Conservation (phyloP, 1,139 yeast species). For the Wickerhamiella infanticola region DNA sequence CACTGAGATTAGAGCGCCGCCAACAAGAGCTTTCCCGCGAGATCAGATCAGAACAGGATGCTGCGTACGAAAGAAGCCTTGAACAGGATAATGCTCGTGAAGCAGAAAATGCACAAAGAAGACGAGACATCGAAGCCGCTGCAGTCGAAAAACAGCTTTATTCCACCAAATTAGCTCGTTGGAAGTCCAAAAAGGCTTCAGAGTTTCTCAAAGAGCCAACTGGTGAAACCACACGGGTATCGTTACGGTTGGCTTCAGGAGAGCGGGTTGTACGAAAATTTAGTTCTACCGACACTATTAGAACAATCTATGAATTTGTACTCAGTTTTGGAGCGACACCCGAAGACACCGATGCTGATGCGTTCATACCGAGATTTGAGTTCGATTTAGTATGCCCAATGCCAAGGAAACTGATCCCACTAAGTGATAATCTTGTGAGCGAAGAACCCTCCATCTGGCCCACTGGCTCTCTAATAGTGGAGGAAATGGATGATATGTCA, state of each 20-base stretch:
- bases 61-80: constrained; percentile 58
- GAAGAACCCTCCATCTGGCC: constrained; percentile 39
- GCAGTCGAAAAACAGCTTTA: not conserved
- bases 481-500: constrained; percentile 5
- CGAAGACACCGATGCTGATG: constrained; percentile 10
- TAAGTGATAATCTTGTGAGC: constrained; percentile 20
- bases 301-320: constrained; percentile 50
- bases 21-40: constrained; percentile 45
- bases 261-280: constrained; percentile 45
- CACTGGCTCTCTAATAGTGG: constrained; percentile 28
- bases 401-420: constrained; percentile 36
- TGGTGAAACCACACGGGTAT: constrained; percentile 24
- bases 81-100: constrained; percentile 36
- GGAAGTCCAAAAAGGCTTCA: constrained; percentile 18
- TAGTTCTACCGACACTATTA: constrained; percentile 32
- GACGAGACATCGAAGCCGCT: not conserved
- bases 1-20: constrained; percentile 45
- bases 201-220: constrained; percentile 4
- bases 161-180: constrained; percentile 6
- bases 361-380: constrained; percentile 29
- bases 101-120: constrained; percentile 10
- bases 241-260: constrained; percentile 44
- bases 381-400: constrained; percentile 40
- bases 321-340: constrained; percentile 26
- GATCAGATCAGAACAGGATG: constrained; percentile 59